A percentile compares a stretch with the other conserved stretches of the same genome.
These are phyloP conservation scores for Neurospora sp. DNA, from an alignment of 495 filamentous ascomycete genomes.

Conservation along the genomic window DNA sequence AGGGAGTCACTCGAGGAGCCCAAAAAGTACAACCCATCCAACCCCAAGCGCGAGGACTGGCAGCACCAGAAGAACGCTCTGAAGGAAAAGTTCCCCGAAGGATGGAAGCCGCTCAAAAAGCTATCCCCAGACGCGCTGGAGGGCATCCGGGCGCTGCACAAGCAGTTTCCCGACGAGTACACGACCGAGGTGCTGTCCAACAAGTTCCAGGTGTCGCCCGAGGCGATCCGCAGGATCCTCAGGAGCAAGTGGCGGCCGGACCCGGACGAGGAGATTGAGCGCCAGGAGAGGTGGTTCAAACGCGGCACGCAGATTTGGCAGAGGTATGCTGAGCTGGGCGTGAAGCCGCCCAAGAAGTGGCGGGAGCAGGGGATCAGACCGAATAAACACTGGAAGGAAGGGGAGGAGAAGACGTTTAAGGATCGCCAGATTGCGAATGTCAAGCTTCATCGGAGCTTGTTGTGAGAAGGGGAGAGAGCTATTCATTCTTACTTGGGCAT, in stretches of 20 bases:
- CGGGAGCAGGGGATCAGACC: constrained; percentile 53
- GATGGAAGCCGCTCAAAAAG: constrained; percentile 74
- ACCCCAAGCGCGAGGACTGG: constrained; percentile 9
- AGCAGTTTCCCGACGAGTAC: constrained; percentile 62
- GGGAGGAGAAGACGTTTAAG: constrained; percentile 9
- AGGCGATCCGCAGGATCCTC: constrained; percentile 78
- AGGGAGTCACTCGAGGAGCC: not conserved
- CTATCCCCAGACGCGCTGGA: constrained; percentile 86
- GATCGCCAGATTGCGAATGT: not conserved
- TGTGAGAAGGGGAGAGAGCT: not conserved
- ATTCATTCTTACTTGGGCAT: not conserved
- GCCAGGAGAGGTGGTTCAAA: constrained; percentile 64
- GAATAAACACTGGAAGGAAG: constrained; percentile 24
- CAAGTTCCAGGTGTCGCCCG: constrained; percentile 75
- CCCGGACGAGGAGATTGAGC: constrained; percentile 47
- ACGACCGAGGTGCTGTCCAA: constrained; percentile 63
- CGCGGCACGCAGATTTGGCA: constrained; percentile 71
- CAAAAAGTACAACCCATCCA: not conserved
- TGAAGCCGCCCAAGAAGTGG: constrained; percentile 59
- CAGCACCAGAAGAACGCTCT: constrained; percentile 18
- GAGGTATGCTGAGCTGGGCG: constrained; percentile 56
- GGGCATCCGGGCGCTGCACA: constrained; percentile 71
- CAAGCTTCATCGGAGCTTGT: not conserved
- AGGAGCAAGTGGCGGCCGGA: constrained; percentile 72
- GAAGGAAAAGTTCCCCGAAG: constrained; percentile 53